Conservation (phyloP, 768 basidiomycete species). For the Baorangia bicolor region DNA sequence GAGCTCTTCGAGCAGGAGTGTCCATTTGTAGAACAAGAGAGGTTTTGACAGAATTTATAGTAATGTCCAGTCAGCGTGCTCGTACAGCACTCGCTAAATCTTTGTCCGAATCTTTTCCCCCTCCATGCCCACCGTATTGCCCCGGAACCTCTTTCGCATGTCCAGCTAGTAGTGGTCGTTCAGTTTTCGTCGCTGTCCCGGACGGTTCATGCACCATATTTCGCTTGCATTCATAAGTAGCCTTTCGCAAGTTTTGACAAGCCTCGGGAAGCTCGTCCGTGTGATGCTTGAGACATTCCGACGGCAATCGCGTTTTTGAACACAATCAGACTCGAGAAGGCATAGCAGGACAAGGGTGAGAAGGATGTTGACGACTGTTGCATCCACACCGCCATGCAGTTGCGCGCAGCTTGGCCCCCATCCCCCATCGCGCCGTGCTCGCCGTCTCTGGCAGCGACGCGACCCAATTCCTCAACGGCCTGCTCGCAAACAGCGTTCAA, state of each 20-base stretch:
- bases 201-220: constrained; percentile 61
- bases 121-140: constrained; percentile 61
- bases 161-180: constrained; percentile 51
- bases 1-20: constrained; percentile 60
- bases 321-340: constrained; percentile 83
- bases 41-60: constrained; percentile 19
- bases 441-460: constrained; percentile 81
- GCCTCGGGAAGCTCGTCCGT: constrained; percentile 73
- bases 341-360: constrained; percentile 72
- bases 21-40: constrained; percentile 47
- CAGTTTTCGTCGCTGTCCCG: background rate
- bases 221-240: constrained; percentile 88
- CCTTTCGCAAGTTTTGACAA: constrained; percentile 75
- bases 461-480: constrained; percentile 77
- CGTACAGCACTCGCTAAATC: background rate
- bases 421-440: constrained; percentile 66
- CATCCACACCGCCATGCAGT: constrained; percentile 20
- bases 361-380: constrained; percentile 10
- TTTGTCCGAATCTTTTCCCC: no score
- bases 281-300: constrained; percentile 80
- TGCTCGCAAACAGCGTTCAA: constrained; percentile 54
- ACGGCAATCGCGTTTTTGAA: constrained; percentile 78
- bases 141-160: constrained; percentile 81
- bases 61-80: constrained; percentile 22
- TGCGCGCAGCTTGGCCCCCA: constrained; percentile 53